Conservation (phyloP, 2,329 filamentous ascomycete species). For the Aspergillus sp. region DNA sequence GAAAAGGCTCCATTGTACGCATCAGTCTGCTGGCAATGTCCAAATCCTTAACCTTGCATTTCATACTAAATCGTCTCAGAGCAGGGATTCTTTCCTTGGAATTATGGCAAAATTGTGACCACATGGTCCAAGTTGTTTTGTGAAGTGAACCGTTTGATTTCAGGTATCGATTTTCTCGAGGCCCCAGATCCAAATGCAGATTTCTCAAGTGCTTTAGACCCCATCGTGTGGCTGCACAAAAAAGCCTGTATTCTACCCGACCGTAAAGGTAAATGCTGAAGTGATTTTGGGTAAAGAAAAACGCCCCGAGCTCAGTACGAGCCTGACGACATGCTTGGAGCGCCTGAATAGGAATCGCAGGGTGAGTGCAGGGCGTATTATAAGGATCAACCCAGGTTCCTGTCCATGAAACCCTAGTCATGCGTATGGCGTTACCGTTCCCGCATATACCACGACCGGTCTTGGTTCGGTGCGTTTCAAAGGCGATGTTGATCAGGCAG, state of each 20-base stretch:
- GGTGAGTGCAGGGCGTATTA: constrained; percentile 23
- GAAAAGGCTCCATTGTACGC: constrained; percentile 26
- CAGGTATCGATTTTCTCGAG: constrained; percentile 25
- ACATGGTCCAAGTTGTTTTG: constrained; percentile 21
- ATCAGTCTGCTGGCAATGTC: constrained; percentile 25
- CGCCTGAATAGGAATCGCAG: constrained; percentile 23
- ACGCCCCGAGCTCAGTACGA: constrained; percentile 21
- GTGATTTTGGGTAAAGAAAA: constrained; percentile 24
- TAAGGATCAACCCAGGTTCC: constrained; percentile 16
- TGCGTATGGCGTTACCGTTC: constrained; percentile 10
- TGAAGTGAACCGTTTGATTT: constrained; percentile 21
- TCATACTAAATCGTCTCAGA: constrained; percentile 28
- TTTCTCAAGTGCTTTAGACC: constrained; percentile 20
- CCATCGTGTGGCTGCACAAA: constrained; percentile 20
- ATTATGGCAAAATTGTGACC: constrained; percentile 27
- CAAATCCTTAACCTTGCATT: constrained; percentile 27
- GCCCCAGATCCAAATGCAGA: constrained; percentile 29
- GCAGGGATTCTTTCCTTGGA: constrained; percentile 20
- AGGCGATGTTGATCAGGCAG: constrained; percentile 26
- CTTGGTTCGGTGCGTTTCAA: constrained; percentile 19
- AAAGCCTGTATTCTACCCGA: constrained; percentile 21
- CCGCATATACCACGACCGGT: neutral
- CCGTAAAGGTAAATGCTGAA: constrained; percentile 24
- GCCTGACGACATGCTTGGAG: constrained; percentile 21
- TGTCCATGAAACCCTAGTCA: constrained; percentile 7